phyloP scores from a whole-genome alignment of 1,284 basidiomycete genomes.

The Leccinum cinnamomeum region DNA sequence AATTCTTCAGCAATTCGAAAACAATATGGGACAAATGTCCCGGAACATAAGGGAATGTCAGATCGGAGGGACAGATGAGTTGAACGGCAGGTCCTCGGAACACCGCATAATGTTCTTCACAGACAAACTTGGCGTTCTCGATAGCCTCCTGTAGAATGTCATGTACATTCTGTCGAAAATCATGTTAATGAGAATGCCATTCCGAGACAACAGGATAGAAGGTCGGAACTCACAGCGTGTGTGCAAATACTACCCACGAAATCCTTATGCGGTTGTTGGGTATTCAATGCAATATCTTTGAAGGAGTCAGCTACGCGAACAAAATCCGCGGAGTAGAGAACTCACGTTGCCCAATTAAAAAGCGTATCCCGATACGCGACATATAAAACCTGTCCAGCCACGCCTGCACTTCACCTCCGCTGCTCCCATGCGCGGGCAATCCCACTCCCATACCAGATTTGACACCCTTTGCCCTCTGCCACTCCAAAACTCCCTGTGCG shows the following conservation, averaged over 20 bases:
- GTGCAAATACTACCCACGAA: slow-evolving; percentile 99
- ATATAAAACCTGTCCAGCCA: slow-evolving; percentile 98
- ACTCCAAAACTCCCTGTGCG: slow-evolving; percentile 84
- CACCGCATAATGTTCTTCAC: slow-evolving; percentile 95
- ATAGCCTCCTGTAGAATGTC: slow-evolving; percentile 97
- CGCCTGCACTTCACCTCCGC: slow-evolving; percentile 87
- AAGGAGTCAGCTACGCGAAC: slow-evolving; percentile 1
- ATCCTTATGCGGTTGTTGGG: slow-evolving; percentile 81
- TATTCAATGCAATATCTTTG: slow-evolving; percentile 89
- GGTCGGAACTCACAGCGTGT: slow-evolving; percentile 60
- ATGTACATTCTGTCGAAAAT: slow-evolving; percentile 70
- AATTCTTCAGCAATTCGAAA: slow-evolving; percentile 98
- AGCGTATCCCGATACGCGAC: slow-evolving; percentile 94
- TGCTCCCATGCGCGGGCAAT: slow-evolving; percentile 50
- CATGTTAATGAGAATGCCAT: neutral
- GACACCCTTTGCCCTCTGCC: slow-evolving; percentile 50
- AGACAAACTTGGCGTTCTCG: slow-evolving; percentile 96
- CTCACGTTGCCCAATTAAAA: slow-evolving; percentile 89
- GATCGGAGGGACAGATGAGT: slow-evolving; percentile 87
- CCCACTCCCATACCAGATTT: slow-evolving; percentile 26
- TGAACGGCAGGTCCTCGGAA: slow-evolving; percentile 96
- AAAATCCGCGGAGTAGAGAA: slow-evolving; percentile 13
- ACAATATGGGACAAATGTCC: slow-evolving; percentile 95
- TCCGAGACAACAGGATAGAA: slow-evolving; percentile 3
- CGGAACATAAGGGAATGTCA: slow-evolving; percentile 94